phyloP scores from a whole-genome alignment of 1,284 basidiomycete genomes.

The Omphalotus olearius region DNA sequence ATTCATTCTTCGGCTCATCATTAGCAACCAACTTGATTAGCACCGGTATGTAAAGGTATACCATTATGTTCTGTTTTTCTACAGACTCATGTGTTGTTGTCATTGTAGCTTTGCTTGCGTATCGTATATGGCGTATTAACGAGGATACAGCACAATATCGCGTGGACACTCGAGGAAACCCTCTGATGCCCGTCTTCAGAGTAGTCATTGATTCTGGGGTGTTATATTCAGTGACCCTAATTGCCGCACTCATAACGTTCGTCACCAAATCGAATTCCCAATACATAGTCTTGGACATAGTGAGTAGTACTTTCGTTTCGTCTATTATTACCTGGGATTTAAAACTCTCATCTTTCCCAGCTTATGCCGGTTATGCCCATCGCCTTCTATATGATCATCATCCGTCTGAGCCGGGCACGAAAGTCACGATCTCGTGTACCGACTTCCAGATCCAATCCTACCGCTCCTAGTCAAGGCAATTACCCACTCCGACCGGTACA shows the following conservation, averaged over 20 bases:
- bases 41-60: conserved; percentile 1
- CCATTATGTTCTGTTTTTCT: not conserved
- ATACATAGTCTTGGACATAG: not conserved
- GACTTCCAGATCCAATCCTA: not conserved
- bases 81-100: not conserved
- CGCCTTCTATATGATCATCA: conserved; percentile 1
- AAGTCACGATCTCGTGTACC: not conserved
- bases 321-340: not conserved
- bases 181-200: not conserved
- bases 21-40: conserved; percentile 2
- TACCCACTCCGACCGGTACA: not conserved
- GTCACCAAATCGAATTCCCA: conserved; percentile 1
- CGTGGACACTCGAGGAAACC: not conserved
- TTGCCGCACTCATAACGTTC: not conserved
- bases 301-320: not conserved
- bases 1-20: not conserved
- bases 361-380: conserved; percentile 3
- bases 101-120: conserved; percentile 1
- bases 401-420: not conserved
- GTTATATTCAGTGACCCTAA: conserved; percentile 1
- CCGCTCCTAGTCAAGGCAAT: not conserved
- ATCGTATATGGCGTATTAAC: conserved; percentile 4
- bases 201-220: conserved; percentile 5
- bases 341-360: not conserved
- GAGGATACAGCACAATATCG: not conserved